Conservation (phyloP, 345 rosid genomes). For the Eucalyptus curtisii region DNA sequence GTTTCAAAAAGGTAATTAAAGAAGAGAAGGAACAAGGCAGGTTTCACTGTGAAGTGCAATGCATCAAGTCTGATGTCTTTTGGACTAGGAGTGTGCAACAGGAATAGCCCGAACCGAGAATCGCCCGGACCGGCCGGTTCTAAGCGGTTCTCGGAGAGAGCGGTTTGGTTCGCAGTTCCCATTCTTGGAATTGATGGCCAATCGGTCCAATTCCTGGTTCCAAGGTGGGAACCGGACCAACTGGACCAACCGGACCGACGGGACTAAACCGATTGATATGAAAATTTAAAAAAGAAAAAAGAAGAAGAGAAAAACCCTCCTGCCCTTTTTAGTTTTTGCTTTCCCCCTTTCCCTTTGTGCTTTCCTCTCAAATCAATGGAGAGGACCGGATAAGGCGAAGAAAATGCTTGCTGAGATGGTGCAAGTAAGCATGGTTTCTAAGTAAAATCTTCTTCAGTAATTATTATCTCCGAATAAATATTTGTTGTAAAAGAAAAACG, state of each 20-base stretch:
- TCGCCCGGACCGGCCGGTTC: rapidly evolving
- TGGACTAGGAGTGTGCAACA: not conserved
- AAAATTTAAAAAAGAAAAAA: too few relatives aligned
- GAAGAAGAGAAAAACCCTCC: too few relatives aligned
- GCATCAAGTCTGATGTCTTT: not conserved
- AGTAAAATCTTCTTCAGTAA: conserved; percentile 6
- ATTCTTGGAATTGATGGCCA: too few relatives aligned
- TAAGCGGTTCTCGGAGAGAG: rapidly evolving
- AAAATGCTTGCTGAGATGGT: conserved; percentile 98
- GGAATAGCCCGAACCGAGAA: rapidly evolving
- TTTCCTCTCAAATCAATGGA: conserved; percentile 58
- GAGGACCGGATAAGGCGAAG: conserved; percentile 93
- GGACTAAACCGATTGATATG: rapidly evolving
- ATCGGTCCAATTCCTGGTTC: rapidly evolving
- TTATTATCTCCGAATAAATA: not conserved
- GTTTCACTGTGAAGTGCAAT: not conserved
- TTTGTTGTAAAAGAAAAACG: not conserved
- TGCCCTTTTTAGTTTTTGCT: too few relatives aligned
- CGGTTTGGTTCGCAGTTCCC: too few relatives aligned
- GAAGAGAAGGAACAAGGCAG: not conserved
- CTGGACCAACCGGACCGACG: rapidly evolving
- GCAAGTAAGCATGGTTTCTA: conserved; percentile 84
- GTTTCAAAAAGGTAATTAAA: not conserved
- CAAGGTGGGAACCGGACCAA: too few relatives aligned
- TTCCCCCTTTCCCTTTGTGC: too few relatives aligned